Evolutionary conservation across 2,329 filamentous ascomycete genomes (phyloP).

Genomic region (Aspergillus awamori): DNA sequence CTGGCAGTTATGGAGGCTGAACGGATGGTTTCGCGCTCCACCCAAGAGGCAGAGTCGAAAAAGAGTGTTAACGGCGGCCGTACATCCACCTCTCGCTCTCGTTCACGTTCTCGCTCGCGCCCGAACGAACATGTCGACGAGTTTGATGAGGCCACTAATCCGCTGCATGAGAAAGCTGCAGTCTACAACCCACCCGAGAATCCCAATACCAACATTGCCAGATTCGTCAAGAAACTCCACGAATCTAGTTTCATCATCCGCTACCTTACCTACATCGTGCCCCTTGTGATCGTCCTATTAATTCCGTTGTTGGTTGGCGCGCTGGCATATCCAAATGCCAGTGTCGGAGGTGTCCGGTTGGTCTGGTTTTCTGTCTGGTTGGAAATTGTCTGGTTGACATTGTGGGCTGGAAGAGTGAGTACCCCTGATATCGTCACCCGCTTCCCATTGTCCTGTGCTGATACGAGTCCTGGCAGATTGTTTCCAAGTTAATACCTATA

Average conservation of each 20-base stretch:
- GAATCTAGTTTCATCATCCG: constrained; percentile 67
- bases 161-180: constrained; percentile 67
- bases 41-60: constrained; percentile 29
- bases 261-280: constrained; percentile 72
- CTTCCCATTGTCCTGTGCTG: not conserved
- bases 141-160: constrained; percentile 68
- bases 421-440: not conserved
- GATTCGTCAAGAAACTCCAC: constrained; percentile 67
- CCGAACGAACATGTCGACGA: constrained; percentile 64
- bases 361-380: constrained; percentile 96
- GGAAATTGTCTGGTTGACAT: constrained; percentile 86
- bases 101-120: constrained; percentile 58
- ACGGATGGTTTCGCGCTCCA: constrained; percentile 56
- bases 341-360: constrained; percentile 73
- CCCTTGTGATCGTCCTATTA: constrained; percentile 65
- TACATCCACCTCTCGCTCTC: constrained; percentile 54
- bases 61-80: constrained; percentile 40
- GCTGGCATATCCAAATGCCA: constrained; percentile 60
- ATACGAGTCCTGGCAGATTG: constrained; percentile 45
- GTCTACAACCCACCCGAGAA: constrained; percentile 67
- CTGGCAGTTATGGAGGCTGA: constrained; percentile 67
- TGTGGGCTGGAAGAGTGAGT: constrained; percentile 72
- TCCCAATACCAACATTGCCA: constrained; percentile 63
- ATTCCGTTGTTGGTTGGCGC: constrained; percentile 69
- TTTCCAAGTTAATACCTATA: constrained; percentile 66